A percentile compares a stretch with the other conserved stretches of the same genome.
Conservation (phyloP, 495 filamentous ascomycete genomes). For the Pyronema domesticum region DNA sequence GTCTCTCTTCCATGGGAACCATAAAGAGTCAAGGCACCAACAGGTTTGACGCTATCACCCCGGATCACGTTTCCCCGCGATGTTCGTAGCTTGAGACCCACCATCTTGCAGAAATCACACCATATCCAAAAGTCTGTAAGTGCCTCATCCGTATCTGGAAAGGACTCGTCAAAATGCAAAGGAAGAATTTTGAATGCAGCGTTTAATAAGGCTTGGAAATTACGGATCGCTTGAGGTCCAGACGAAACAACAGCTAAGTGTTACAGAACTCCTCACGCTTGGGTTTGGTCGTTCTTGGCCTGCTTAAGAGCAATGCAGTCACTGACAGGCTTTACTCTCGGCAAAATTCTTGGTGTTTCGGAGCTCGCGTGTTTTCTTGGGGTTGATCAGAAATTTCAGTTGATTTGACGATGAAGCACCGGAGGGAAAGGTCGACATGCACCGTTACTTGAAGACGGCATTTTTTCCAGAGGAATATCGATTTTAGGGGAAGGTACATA, state of each 20-base stretch:
- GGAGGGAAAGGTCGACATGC: not conserved
- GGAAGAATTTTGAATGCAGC: not conserved
- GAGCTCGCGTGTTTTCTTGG: no score
- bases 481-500: not conserved
- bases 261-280: not conserved
- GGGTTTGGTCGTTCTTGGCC: not conserved
- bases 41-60: not conserved
- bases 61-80: not conserved
- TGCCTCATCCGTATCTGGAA: not conserved
- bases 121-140: not conserved
- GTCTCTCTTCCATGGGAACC: not conserved
- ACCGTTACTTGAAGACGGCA: not conserved
- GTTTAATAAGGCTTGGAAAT: not conserved
- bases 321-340: no score
- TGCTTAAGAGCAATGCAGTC: not conserved
- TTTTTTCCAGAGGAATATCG: not conserved
- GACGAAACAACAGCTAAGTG: not conserved
- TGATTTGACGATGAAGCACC: not conserved
- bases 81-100: no score
- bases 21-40: not conserved
- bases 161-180: not conserved
- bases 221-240: not conserved
- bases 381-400: not conserved
- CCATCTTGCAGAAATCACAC: not conserved
- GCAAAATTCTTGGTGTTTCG: no score